phyloP scores from a whole-genome alignment of 1,284 basidiomycete species.

The Cutaneotrichosporon spelunceum region DNA sequence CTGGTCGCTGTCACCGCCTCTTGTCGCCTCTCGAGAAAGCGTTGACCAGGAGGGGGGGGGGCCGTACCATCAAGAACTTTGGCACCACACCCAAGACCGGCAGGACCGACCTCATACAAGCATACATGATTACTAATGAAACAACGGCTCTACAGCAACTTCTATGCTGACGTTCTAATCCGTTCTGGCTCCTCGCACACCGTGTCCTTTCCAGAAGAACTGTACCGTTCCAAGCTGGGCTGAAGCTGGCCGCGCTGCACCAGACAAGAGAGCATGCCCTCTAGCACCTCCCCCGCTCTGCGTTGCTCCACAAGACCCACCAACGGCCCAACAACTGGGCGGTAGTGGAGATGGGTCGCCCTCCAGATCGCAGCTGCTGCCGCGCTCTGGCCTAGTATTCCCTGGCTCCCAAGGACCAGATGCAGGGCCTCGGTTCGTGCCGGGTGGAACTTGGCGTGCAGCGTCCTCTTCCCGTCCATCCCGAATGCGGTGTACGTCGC shows the following conservation, averaged over 20 bases:
- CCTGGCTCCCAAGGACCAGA: slow-evolving; percentile 11
- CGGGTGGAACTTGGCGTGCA: slow-evolving; percentile 24
- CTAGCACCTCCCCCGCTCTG: background rate
- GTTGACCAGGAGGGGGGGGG: no score
- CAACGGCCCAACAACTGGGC: slow-evolving; percentile 8
- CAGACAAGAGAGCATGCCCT: background rate
- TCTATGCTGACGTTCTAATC: background rate
- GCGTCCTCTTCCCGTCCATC: slow-evolving; percentile 21
- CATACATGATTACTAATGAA: background rate
- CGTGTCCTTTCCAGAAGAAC: background rate
- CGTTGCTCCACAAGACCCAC: background rate
- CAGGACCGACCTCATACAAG: no score
- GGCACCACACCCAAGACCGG: no score
- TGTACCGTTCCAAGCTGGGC: background rate
- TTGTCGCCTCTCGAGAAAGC: no score
- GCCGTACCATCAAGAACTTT: no score
- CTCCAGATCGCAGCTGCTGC: slow-evolving; percentile 13
- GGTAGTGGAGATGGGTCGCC: slow-evolving; percentile 16
- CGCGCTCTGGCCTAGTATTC: slow-evolving; percentile 5
- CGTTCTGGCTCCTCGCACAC: background rate
- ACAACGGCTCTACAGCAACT: background rate
- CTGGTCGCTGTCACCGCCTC: no score
- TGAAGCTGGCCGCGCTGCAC: background rate
- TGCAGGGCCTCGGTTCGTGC: slow-evolving; percentile 7
- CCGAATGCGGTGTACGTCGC: slow-evolving; percentile 18